Percentiles rank a stretch among this genome's conserved stretches.
phyloP scores from a whole-genome alignment of 495 filamentous ascomycete genomes.

The Aspergillus heteromorphus region DNA sequence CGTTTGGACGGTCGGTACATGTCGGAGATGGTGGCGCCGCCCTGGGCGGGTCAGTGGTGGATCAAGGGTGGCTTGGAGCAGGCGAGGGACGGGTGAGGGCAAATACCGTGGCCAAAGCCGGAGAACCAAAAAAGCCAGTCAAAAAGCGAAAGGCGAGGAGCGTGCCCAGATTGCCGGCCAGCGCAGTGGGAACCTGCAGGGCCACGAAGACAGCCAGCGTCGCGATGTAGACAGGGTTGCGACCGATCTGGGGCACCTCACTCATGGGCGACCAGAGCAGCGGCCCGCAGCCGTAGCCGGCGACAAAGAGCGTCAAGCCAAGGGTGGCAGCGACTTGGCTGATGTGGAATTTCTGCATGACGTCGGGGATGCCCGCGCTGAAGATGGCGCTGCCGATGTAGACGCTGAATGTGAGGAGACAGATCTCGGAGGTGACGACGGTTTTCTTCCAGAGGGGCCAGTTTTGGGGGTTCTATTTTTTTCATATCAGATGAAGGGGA shows the following conservation, averaged over 20 bases:
- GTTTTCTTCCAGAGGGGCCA: slow-evolving; percentile 37
- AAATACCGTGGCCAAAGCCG: slow-evolving; percentile 40
- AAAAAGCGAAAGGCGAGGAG: slow-evolving; percentile 36
- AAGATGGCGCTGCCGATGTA: slow-evolving; percentile 47
- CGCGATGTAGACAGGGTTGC: slow-evolving; percentile 39
- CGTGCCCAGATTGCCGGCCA: slow-evolving; percentile 40
- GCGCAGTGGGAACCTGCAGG: slow-evolving; percentile 40
- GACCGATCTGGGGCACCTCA: slow-evolving; percentile 44
- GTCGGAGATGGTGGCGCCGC: slow-evolving; percentile 44
- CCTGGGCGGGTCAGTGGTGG: slow-evolving; percentile 6
- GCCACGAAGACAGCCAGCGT: slow-evolving; percentile 45
- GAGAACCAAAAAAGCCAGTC: slow-evolving; percentile 58
- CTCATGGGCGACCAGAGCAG: slow-evolving; percentile 42
- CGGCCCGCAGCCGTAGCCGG: slow-evolving; percentile 38
- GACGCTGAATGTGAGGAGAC: slow-evolving; percentile 41
- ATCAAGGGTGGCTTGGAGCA: too few relatives aligned
- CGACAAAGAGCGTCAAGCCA: slow-evolving; percentile 44
- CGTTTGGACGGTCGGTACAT: slow-evolving; percentile 38
- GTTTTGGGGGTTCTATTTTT: slow-evolving; percentile 40
- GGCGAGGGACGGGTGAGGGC: background rate
- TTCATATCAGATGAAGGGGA: too few relatives aligned
- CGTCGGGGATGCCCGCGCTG: slow-evolving; percentile 26
- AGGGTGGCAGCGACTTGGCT: slow-evolving; percentile 38
- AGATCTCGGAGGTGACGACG: slow-evolving; percentile 40
- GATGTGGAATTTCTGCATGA: slow-evolving; percentile 36